Base-by-base conservation (phyloP, 805 yeast genomes). In the Scheffersomyces coipomensis region DNA sequence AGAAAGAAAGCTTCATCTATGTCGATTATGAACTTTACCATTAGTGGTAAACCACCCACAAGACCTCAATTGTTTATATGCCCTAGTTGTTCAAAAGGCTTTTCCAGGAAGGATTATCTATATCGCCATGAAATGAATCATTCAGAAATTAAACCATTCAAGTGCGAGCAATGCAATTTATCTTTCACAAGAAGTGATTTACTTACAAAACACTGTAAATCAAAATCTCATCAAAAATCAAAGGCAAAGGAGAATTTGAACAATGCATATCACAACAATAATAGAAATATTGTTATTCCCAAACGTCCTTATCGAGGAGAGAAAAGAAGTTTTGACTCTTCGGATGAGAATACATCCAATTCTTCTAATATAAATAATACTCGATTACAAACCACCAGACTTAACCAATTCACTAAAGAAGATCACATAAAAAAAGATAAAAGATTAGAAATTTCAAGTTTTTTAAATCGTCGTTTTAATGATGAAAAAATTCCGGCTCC, bases 401-500 rank as follows among this genome's bases (percentile, higher is more conserved):
- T 11, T 34, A 27, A 17, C 26, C 23, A 19, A 22, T 21, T 19
- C n/a, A 15, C 11, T 27, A 5, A 19, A 21, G 21, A 16, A 18
- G 25, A 13, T 10, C 17, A 15, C 8, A 26, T 26, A 18, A 30
- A 30, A 13, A 34, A 34, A 27, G 18, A 12, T 19, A 48, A 19
- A 16, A 31, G 36, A 26, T 19, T 37, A 19, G 40, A 33, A 13
- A 26, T 37, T 17, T 32, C 40, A 16, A 32, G 36, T 18, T 32
- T 33, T 13, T 29, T 37, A n/a, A 37, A 33, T 29, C 38, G 26
- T 8, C 22, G 17, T 21, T 21, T 19, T 15, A 33, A 27, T 21
- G 35, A 32, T 4, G 29, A 31, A n/a, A 31, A 29, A 15, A 27
- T 37, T 7, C 40, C 40, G 2, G 36, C 40, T 6, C 40, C 40